Evolutionary conservation across 768 basidiomycete genomes (phyloP).

Genomic region (Suillus fuscotomentosus): DNA sequence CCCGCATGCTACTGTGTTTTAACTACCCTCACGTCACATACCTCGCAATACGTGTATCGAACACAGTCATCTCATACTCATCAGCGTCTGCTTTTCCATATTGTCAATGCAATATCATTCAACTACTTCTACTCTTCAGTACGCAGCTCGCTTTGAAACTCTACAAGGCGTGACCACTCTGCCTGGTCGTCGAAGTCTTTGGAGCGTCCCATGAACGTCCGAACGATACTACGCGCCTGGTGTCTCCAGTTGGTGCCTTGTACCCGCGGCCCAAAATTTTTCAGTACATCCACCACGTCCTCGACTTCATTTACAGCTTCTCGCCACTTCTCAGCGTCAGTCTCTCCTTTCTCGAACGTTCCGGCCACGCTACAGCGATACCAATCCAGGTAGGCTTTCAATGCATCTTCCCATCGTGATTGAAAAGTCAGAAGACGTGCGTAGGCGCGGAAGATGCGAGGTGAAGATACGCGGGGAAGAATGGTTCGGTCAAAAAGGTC

Average conservation of each 20-base stretch:
- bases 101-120: background rate
- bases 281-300: conserved; percentile 80
- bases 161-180: conserved; percentile 72
- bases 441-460: conserved; percentile 80
- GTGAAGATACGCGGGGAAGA: conserved; percentile 76
- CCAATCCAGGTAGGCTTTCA: conserved; percentile 82
- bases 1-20: background rate
- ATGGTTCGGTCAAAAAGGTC: conserved; percentile 77
- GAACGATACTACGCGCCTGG: conserved; percentile 82
- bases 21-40: conserved; percentile 1
- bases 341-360: conserved; percentile 64
- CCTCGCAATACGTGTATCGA: background rate
- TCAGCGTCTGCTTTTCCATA: background rate
- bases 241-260: conserved; percentile 72
- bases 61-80: conserved; percentile 5
- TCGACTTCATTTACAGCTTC: conserved; percentile 78
- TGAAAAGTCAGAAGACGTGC: conserved; percentile 80
- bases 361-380: conserved; percentile 72
- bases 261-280: conserved; percentile 77
- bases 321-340: conserved; percentile 65
- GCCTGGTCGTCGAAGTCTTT: conserved; percentile 87
- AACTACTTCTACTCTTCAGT: conserved; percentile 14
- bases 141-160: conserved; percentile 41
- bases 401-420: conserved; percentile 67
- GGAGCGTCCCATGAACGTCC: conserved; percentile 87